A percentile compares a stretch with the other conserved stretches of the same genome.
Conservation (phyloP, 306 rosid genomes). For the Dryas drummondii region DNA sequence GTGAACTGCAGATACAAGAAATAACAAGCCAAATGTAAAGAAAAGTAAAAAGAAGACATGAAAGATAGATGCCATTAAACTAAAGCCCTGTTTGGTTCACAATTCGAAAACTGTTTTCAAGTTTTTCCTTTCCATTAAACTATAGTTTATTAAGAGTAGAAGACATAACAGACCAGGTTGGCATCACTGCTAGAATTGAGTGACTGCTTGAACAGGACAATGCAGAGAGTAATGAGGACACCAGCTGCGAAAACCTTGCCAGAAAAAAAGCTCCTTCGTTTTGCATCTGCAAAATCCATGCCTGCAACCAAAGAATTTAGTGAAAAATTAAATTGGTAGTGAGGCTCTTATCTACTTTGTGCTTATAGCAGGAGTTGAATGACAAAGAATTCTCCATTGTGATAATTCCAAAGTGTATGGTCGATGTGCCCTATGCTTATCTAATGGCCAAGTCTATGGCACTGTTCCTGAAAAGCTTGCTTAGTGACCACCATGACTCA, state of each 20-base stretch:
- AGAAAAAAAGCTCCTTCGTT: constrained; percentile 52
- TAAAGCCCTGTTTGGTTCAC: too few relatives aligned
- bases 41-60: neutral
- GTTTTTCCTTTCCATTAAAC: too few relatives aligned
- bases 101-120: too few relatives aligned
- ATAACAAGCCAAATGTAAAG: neutral
- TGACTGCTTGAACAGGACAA: constrained; percentile 63
- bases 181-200: constrained; percentile 48
- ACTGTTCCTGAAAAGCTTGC: neutral
- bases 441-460: too few relatives aligned
- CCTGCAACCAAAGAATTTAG: constrained; percentile 28
- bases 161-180: constrained; percentile 46
- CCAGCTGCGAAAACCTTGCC: constrained; percentile 61
- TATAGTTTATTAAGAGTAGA: too few relatives aligned
- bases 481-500: neutral
- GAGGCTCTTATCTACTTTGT: neutral
- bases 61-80: too few relatives aligned
- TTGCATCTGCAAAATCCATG: constrained; percentile 72
- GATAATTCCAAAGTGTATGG: neutral
- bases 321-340: neutral
- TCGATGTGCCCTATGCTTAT: constrained; percentile 10
- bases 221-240: constrained; percentile 55
- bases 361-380: neutral
- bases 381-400: neutral
- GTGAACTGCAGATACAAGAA: constrained; percentile 51